These are phyloP conservation scores for Starmerella cellae DNA, from an alignment of 805 yeast species.

Conservation along the genomic window DNA sequence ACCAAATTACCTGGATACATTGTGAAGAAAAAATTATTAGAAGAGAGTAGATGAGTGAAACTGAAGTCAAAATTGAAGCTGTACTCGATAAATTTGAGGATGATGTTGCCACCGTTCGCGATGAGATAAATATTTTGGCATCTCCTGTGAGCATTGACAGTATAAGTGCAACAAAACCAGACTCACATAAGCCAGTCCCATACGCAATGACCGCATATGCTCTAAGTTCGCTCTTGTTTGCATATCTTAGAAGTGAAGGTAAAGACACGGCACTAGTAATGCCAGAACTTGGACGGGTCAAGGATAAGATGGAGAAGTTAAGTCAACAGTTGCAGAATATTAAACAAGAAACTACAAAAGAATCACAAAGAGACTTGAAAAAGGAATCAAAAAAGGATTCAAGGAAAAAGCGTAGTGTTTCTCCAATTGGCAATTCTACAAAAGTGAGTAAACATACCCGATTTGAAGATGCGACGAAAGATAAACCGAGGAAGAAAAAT, in stretches of 20 bases:
- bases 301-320: conserved; percentile 27
- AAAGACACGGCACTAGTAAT: conserved; percentile 45
- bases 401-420: neutral
- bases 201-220: conserved; percentile 34
- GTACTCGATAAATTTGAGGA: conserved; percentile 15
- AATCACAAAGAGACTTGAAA: too few relatives aligned
- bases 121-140: conserved; percentile 14
- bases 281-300: conserved; percentile 30
- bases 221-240: conserved; percentile 43
- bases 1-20: too few relatives aligned
- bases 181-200: conserved; percentile 10
- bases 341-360: neutral
- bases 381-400: neutral
- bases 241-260: conserved; percentile 48
- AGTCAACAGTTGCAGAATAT: neutral
- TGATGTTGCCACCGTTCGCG: conserved; percentile 15
- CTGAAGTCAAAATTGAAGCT: conserved; percentile 8
- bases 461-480: conserved; percentile 13
- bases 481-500: neutral
- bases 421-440: neutral
- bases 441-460: conserved; percentile 13
- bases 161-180: conserved; percentile 14
- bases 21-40: neutral
- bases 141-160: conserved; percentile 11
- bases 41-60: neutral